Evolutionary conservation across 768 basidiomycete genomes (phyloP), one percentile per base, ranked within the genome.

Genomic region (Floccularia luteovirens): DNA sequence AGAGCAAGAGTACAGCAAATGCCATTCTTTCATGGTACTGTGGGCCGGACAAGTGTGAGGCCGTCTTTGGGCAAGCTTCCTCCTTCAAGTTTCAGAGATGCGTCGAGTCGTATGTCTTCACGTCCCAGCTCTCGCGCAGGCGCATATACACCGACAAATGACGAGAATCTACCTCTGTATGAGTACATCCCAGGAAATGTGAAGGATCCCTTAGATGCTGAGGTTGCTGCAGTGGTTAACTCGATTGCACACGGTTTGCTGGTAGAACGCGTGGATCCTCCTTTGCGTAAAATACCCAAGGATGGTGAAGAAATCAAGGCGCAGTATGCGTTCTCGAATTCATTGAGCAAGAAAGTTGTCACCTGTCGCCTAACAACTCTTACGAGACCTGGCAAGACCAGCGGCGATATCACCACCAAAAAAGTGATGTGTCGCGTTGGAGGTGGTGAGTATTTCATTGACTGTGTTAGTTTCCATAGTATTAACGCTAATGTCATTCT

Each of bases 361-460:
- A 82, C 79, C 19, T 88, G 85, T 57, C 75, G 82, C 48, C 62
- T 93, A 60, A 86, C 89, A 32, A 85, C 87, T 33, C 66, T 89
- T 54, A 76, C 78, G 39, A 74, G 90, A 35, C 62, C 73, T 8
- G 70, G 69, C 17, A 69, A 67, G 54, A 17, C 67, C 36, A 66
- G 68, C 41, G 64, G 62, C 34, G 71, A 63, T 48, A 67, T 69
- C 49, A 75, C 62, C 43, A 77, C 76, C 45, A 89, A 84, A 75
- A 92, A 90, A 61, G 90, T 92, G 22, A 85, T 93, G 82, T 89
- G 84, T 62, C 79, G 90, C 44, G 83, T 92, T 45, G 90, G 90
- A 33, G 88, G 86, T 59, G 87, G 87, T 81, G 48, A 53, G 78
- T 67, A 4, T 38, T 33, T 43, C 44, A 24, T 38, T 25, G 42